Conservation (phyloP, 2,329 filamentous ascomycete species). For the Trichoderma asperellum region DNA sequence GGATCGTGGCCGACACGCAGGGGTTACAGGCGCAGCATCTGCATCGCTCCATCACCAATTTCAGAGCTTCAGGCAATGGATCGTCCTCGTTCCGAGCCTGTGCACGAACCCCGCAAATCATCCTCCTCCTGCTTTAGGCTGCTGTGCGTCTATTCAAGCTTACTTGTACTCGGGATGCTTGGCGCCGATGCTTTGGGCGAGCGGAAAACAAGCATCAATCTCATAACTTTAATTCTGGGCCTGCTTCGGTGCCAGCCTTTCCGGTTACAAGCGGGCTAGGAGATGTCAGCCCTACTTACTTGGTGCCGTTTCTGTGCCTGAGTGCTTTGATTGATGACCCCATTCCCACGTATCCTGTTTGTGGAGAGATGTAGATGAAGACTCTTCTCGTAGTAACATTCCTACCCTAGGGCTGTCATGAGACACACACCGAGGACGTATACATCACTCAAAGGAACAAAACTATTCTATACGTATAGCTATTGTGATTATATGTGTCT, state of each 20-base stretch:
- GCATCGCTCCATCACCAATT: background rate
- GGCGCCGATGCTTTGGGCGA: background rate
- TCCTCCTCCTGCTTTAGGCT: conserved; percentile 2
- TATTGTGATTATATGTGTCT: too few relatives aligned
- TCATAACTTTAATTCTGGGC: background rate
- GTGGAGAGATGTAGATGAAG: background rate
- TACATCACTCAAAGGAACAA: background rate
- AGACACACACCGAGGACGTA: background rate
- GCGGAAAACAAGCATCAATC: background rate
- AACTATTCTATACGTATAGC: too few relatives aligned
- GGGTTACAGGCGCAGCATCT: background rate
- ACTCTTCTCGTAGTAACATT: background rate
- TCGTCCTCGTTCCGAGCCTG: conserved; percentile 10
- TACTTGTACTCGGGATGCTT: background rate
- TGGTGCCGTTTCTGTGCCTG: background rate
- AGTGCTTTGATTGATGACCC: background rate
- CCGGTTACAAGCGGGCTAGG: background rate
- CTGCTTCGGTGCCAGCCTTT: background rate
- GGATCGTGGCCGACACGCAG: background rate
- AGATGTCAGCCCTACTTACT: background rate
- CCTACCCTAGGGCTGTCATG: background rate
- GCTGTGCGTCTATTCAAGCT: conserved; percentile 4
- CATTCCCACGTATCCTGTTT: background rate
- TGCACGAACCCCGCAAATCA: background rate
- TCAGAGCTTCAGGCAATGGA: background rate